These are phyloP conservation scores for Clausena lansium DNA, from an alignment of 345 rosid genomes.

Conservation along the genomic window DNA sequence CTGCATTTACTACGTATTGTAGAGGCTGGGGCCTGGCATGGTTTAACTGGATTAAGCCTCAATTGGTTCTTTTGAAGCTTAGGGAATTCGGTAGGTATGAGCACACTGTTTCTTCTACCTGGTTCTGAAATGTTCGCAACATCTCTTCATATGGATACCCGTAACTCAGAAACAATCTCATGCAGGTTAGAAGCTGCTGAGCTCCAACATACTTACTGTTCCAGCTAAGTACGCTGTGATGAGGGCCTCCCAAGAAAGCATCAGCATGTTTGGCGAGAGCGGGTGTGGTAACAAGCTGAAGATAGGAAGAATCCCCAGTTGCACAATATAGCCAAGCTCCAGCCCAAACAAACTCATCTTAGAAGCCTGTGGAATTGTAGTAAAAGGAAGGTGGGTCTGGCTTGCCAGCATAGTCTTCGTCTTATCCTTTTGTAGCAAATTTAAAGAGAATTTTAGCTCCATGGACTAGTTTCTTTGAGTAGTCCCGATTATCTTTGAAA, in stretches of 20 bases:
- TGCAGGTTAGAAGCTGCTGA: constrained; percentile 70
- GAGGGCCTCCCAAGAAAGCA: constrained; percentile 67
- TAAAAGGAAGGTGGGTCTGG: constrained; percentile 4
- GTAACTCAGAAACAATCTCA: constrained; percentile 70
- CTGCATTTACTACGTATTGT: constrained; percentile 73
- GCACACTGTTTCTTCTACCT: constrained; percentile 73
- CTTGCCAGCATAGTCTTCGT: constrained; percentile 67
- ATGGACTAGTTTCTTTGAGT: constrained; percentile 87
- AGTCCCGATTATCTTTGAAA: constrained; percentile 86
- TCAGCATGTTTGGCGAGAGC: constrained; percentile 87
- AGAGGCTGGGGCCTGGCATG: constrained; percentile 91
- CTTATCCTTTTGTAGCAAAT: constrained; percentile 63
- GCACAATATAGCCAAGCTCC: constrained; percentile 95
- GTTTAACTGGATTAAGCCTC: constrained; percentile 81
- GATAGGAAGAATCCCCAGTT: constrained; percentile 77
- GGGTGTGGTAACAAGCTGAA: constrained; percentile 69
- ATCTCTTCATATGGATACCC: constrained; percentile 92
- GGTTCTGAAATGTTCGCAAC: constrained; percentile 75
- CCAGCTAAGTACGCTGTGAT: constrained; percentile 91
- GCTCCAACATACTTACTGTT: constrained; percentile 96
- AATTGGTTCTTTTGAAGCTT: constrained; percentile 66
- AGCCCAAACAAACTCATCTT: constrained; percentile 97
- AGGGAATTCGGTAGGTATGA: constrained; percentile 57
- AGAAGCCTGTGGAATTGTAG: constrained; percentile 82
- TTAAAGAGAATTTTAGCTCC: constrained; percentile 73